These are phyloP conservation scores for Endotrypanum monterogeii DNA, from an alignment of 208 protist species.

Conservation along the genomic window DNA sequence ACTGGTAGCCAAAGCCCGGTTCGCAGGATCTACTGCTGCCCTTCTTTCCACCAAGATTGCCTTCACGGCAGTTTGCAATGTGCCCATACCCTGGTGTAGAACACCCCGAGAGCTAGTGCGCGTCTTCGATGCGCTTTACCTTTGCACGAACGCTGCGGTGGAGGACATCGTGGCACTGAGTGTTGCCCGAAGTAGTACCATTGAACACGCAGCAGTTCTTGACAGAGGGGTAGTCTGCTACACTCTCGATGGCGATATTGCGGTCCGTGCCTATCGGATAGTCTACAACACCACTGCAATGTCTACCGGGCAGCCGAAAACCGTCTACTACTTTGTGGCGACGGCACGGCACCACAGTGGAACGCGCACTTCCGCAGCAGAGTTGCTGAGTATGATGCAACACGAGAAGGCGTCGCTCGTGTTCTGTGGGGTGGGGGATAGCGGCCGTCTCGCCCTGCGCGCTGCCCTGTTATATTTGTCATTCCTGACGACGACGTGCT, in stretches of 20 bases:
- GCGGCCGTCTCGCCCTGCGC: slow-evolving; percentile 37
- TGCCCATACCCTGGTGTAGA: slow-evolving; percentile 40
- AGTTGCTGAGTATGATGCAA: slow-evolving; percentile 31
- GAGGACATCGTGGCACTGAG: not conserved
- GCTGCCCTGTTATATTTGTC: slow-evolving; percentile 45
- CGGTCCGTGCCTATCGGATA: slow-evolving; percentile 7
- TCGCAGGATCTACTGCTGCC: slow-evolving; percentile 26
- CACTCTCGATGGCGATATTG: slow-evolving; percentile 15
- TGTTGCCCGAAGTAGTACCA: not conserved
- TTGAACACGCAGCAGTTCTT: slow-evolving; percentile 6
- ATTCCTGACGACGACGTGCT: slow-evolving; percentile 21
- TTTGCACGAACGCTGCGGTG: slow-evolving; percentile 20
- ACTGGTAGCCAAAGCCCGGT: slow-evolving; percentile 37
- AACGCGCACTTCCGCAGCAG: slow-evolving; percentile 24
- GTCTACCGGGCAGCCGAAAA: slow-evolving; percentile 2
- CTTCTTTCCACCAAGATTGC: slow-evolving; percentile 31
- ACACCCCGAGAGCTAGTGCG: slow-evolving; percentile 25
- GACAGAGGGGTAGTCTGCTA: not conserved
- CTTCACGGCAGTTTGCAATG: slow-evolving; percentile 18
- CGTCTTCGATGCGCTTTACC: slow-evolving; percentile 64
- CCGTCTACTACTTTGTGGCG: slow-evolving; percentile 19
- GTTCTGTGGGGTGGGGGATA: slow-evolving; percentile 57
- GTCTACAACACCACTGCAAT: slow-evolving; percentile 5
- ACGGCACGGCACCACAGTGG: slow-evolving; percentile 12
- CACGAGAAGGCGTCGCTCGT: slow-evolving; percentile 37